Base-by-base conservation (phyloP, 208 protist genomes). In the Trypanosoma lewisi region DNA sequence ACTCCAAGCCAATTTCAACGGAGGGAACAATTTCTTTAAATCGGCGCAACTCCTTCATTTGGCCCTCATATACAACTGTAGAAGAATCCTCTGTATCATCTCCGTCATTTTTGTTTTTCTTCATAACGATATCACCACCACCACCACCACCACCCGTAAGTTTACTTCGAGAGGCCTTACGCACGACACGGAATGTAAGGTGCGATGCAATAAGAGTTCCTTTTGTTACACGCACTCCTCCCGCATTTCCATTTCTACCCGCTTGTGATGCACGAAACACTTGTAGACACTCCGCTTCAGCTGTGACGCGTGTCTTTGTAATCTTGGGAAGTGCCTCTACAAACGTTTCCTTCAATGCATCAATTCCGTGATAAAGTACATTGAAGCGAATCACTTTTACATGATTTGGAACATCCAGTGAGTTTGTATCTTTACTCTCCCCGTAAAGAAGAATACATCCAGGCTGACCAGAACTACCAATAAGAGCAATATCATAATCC, bases 331-430 rank as follows among this genome's bases (percentile, higher is more conserved):
- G 57, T 23, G 78, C 64, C 27, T 82, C 73, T 11, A 96, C 89
- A 16, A 95, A 58, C 4, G 71, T 55, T 33, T 86, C 71, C 74
- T 96, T 95, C 5, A 96, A 70, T 62, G 78, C 71, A 52, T 96
- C 80, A 36, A 96, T 78, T 41, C 86, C 89, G 63, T 96, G 85
- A 59, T 95, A 96, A 4, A 96, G 64, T 17, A 96, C 87, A 68
- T 88, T 83, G 65, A 95, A 93, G 8, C 78, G 77, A 41, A 89
- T 48, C 34, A 93, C 65, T 25, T 69, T 70, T n/a, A 96, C 75
- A 60, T 92, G 79, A 50, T 57, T 80, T 2, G 89, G 89, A 23
- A 93, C 75, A 65, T 91, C 89, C 16, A 96, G 58, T 11, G 70
- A 64, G 52, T 56, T 67, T 25, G 57, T 69, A 63, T 93, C 82